These are phyloP conservation scores for Chiua virens DNA, from an alignment of 768 basidiomycete genomes.

Conservation along the genomic window DNA sequence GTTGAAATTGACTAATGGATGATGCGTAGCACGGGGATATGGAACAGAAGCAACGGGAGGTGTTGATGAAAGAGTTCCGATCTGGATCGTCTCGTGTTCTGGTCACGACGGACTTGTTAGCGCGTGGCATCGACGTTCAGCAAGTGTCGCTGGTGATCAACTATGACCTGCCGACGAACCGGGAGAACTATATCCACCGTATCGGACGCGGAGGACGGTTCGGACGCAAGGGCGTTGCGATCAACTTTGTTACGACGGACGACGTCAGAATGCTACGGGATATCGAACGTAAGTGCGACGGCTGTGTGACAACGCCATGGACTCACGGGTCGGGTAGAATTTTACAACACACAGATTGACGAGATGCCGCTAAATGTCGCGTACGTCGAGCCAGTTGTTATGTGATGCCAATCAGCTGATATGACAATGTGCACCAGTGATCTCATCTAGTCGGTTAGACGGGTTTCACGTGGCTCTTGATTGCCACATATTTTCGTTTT, in stretches of 20 bases:
- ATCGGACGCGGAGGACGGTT: slow-evolving; percentile 98
- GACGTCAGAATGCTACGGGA: slow-evolving; percentile 92
- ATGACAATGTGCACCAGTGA: slow-evolving; percentile 48
- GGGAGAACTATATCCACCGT: slow-evolving; percentile 98
- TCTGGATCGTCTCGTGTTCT: slow-evolving; percentile 97
- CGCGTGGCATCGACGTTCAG: slow-evolving; percentile 98
- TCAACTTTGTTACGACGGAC: slow-evolving; percentile 95
- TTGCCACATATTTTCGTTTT: too few species aligned
- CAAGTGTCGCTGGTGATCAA: slow-evolving; percentile 96
- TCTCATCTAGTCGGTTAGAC: slow-evolving; percentile 87
- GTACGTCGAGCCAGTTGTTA: slow-evolving; percentile 40
- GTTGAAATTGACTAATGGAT: slow-evolving; percentile 18
- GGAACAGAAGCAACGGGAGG: slow-evolving; percentile 96
- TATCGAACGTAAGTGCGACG: slow-evolving; percentile 79
- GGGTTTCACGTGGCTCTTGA: too few species aligned
- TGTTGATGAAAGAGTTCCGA: slow-evolving; percentile 99
- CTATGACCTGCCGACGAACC: slow-evolving; percentile 89
- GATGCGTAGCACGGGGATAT: slow-evolving; percentile 87
- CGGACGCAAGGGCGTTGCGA: slow-evolving; percentile 94
- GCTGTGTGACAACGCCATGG: not conserved
- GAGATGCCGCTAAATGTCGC: slow-evolving; percentile 97
- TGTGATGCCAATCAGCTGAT: slow-evolving; percentile 13
- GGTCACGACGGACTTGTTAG: slow-evolving; percentile 97
- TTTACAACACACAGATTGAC: slow-evolving; percentile 94
- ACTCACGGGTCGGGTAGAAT: slow-evolving; percentile 46